Evolutionary conservation across 208 protist genomes (phyloP).

Genomic region (Entamoeba dispar): DNA sequence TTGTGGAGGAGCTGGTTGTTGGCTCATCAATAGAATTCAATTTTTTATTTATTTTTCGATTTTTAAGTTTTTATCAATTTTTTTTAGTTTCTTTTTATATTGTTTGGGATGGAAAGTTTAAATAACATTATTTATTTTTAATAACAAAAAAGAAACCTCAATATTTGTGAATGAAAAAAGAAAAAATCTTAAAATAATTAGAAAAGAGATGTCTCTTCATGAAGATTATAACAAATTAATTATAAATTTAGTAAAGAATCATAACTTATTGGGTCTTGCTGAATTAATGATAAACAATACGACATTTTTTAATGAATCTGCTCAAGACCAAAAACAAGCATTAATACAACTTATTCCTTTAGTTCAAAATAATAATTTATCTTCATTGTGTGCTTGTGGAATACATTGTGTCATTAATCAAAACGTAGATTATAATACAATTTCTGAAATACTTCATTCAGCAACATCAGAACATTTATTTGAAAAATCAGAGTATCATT

Average conservation of each 20-base stretch:
- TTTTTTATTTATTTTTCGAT: too few species aligned
- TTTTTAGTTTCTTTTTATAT: too few species aligned
- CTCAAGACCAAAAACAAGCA: not conserved
- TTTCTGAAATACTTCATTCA: not conserved
- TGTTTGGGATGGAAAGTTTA: too few species aligned
- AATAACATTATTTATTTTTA: too few species aligned
- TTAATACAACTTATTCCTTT: not conserved
- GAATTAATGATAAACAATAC: not conserved
- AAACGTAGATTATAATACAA: not conserved
- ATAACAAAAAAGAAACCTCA: too few species aligned
- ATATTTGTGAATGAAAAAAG: too few species aligned
- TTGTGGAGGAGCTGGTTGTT: too few species aligned
- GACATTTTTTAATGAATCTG: not conserved
- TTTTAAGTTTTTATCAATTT: too few species aligned
- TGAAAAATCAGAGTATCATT: not conserved
- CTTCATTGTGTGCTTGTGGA: not conserved
- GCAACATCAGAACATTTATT: not conserved
- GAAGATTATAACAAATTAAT: not conserved
- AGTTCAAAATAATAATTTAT: not conserved
- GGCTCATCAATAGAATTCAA: too few species aligned
- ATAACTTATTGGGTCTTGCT: not conserved
- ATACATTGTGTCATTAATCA: not conserved
- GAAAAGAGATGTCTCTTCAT: not conserved
- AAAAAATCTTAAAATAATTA: too few species aligned
- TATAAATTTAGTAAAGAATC: not conserved